phyloP scores from a whole-genome alignment of 2,329 filamentous ascomycete species.

The Monosporascus sp. region DNA sequence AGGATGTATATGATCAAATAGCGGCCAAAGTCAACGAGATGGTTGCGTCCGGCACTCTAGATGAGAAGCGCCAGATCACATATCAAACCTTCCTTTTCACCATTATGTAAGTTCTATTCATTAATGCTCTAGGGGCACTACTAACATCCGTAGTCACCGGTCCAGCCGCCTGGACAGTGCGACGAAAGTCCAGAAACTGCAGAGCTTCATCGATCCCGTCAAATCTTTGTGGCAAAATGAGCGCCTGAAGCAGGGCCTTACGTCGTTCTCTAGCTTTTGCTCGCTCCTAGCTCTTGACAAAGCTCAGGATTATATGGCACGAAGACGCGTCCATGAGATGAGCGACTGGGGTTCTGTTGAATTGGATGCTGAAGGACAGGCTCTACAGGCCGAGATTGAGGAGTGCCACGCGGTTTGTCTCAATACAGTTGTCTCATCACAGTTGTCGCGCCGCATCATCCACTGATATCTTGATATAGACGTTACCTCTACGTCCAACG shows the following conservation, averaged over 20 bases:
- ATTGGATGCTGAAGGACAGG: constrained; percentile 73
- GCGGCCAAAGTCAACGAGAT: constrained; percentile 79
- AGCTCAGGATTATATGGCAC: constrained; percentile 73
- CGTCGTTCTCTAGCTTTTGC: constrained; percentile 74
- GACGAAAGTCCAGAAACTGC: constrained; percentile 66
- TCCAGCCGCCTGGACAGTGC: constrained; percentile 66
- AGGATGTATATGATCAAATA: constrained; percentile 82
- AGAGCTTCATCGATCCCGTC: constrained; percentile 76
- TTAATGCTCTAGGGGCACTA: background rate
- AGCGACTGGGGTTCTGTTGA: constrained; percentile 76
- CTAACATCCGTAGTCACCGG: constrained; percentile 58
- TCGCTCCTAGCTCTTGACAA: constrained; percentile 72
- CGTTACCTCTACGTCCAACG: constrained; percentile 73
- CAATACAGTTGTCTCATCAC: background rate
- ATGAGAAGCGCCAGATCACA: constrained; percentile 79
- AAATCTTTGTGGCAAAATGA: constrained; percentile 73
- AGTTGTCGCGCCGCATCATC: background rate
- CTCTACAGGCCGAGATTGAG: constrained; percentile 73
- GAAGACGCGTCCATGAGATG: constrained; percentile 66
- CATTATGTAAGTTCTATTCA: constrained; percentile 58
- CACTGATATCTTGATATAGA: background rate
- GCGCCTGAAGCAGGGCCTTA: constrained; percentile 62
- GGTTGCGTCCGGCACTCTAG: constrained; percentile 63
- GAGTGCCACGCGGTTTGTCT: constrained; percentile 60
- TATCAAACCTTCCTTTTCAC: constrained; percentile 91